Base-by-base conservation (phyloP, 495 filamentous ascomycete genomes). In the Penicillium simplicissimum region DNA sequence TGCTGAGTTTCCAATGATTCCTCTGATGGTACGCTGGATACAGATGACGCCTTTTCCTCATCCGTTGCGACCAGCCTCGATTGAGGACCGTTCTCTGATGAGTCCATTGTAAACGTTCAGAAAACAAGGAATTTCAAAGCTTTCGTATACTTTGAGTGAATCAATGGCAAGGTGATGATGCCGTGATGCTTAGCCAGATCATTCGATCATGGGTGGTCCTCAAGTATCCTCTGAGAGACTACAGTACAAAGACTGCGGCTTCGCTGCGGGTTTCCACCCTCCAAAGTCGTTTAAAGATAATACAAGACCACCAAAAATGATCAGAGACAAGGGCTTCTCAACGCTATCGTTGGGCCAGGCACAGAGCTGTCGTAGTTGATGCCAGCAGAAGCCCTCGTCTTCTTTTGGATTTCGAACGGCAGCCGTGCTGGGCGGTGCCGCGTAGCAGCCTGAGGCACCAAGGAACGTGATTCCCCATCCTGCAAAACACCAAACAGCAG, bases 401-500 rank as follows among this genome's bases (percentile, higher is more conserved):
- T 31, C 28, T 31, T 31, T 31, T 31, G 28, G 28, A 31, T 31
- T 19, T 2, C 14, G 15, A 52, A 57, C 55, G 25, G 13, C 31
- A 10, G 23, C 43, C 52, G 40, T 25, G 33, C 42, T 37, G 34
- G 15, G 56, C 34, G 56, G 53, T 42, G 21, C 55, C 49, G 51
- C 33, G 38, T 23, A 2, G 40, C 1, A 33, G 60, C 60, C 60
- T 63, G 55, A 63, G 60, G 60, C 60, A 35, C 55, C 42, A 51
- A 53, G n/a, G 31, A 63, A 63, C 60, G 60, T 63, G 60, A 63
- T 63, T 52, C 37, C 53, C 43, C 47, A 35, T 58, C 47, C 55
- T 52, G 37, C 48, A 58, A 63, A 63, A 58, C 55, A 48, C 15
- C 28, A 19, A 35, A 33, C 34, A n/a, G 36, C 25, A 59, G 36